Base-by-base conservation (phyloP, 805 yeast species). In the Tetrapisispora phaffii region DNA sequence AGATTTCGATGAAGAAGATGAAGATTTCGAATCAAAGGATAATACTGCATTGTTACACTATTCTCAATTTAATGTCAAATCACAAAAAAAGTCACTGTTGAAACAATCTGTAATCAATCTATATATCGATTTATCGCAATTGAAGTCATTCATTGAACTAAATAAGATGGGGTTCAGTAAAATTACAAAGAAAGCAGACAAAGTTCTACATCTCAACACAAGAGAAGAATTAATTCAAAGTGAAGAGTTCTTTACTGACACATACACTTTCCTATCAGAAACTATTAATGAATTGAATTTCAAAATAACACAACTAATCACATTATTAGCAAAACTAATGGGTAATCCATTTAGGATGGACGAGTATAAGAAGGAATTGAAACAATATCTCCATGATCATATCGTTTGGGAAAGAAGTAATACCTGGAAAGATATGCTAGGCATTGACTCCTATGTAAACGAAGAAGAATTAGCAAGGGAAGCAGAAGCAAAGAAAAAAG, bases 361-460 rank as follows among this genome's bases (percentile, higher is more conserved):
- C 24, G 55, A 65, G 9, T 77, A 79, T 29, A 73, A 67, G 51
- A 62, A 71, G 3, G 84, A 79, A 55, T 65, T 81, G 49, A 76
- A 77, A 45, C 72, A 80, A 2, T 77, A 73, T 49, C 67, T 90
- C 50, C 75, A 96, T 48, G 97, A 90, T 56, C 94, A 88, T 60
- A 85, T 89, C 39, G 96, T 89, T 17, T 90, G 96, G 94, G 97
- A 89, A 66, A 76, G 97, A 65, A 85, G 85, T 59, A 89, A 96
- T 0, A 95, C 88, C 17, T 89, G 97, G 97, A 80, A 93, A 56
- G 96, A 89, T 60, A 80, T 90, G 82, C 76, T 89, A 51, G 90
- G 93, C 7, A 67, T 89, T 56, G 95, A 86, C 58, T 44, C 47
- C 8, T 34, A 44, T 17, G 26, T 28, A 20, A 22, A 24, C 35